Base-by-base conservation (phyloP, 164 flowering plant species). In the Vitis cinerea region DNA sequence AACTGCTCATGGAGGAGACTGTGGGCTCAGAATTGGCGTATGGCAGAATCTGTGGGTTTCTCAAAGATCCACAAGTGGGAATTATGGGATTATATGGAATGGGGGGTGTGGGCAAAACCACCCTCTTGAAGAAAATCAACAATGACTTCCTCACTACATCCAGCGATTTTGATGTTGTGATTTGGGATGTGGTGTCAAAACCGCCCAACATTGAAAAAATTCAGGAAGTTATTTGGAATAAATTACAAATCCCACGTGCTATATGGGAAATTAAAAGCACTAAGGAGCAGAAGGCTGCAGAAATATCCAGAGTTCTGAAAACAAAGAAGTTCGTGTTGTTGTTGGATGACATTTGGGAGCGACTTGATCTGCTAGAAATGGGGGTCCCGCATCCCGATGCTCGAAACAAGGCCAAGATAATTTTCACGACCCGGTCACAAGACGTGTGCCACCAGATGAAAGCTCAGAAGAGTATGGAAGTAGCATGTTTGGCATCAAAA, bases 361-460 rank as follows among this genome's bases (percentile, higher is more conserved):
- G 51, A 17, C 4, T 72, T 4, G 53, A 65, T 13, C 47, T 59
- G 1, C 1, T 12, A 0, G 15, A 66, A 15, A 44, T 66, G 12
- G 63, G 65, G 49, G 11, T 72, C 16, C 70, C 75, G 2, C 9
- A 1, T 9, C 66, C 66, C 1, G 50, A 27, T 4, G 3, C 1
- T 0, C 19, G 10, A 52, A 72, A 60, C 47, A 61, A 17, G 12
- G 60, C 48, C 44, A 72, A 66, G 19, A 9, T 72, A 19, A 14
- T 66, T 5, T 61, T 72, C 56, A 66, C 71, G 0, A 60, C 61
- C 13, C 61, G 71, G 11, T 72, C 55, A 3, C 27, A 50, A 54
- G 50, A 62, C 9, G 68, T 73, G 47, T 77, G 77, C 16, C 44
- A 57, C 3, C 12, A 16, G 0, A 77, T 77, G 80, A 49, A 37